A percentile compares a stretch with the other conserved stretches of the same genome.
These are phyloP conservation scores for Massarina eburnea DNA, from an alignment of 2,329 filamentous ascomycete genomes.

Conservation along the genomic window DNA sequence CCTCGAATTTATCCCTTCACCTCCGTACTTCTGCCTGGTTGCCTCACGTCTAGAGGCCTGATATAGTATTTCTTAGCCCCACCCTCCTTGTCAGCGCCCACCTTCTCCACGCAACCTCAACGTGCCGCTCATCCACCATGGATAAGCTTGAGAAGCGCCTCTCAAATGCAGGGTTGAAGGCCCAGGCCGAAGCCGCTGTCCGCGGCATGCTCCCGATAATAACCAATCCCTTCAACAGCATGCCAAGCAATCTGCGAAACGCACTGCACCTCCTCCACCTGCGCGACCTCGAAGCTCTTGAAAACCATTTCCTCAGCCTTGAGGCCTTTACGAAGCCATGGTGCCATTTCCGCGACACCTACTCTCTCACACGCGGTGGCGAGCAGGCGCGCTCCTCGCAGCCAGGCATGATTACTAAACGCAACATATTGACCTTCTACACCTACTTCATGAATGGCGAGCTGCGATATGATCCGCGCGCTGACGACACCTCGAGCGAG, in stretches of 20 bases:
- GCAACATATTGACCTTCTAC: constrained; percentile 35
- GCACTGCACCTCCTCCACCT: constrained; percentile 30
- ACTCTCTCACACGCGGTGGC: constrained; percentile 21
- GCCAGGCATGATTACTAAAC: constrained; percentile 16
- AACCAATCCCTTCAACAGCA: not conserved
- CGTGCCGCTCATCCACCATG: no score
- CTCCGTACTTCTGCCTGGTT: no score
- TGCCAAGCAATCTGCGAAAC: constrained; percentile 12
- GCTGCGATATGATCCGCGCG: constrained; percentile 28
- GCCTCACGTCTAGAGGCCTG: no score
- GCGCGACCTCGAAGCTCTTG: constrained; percentile 21
- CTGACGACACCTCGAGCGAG: constrained; percentile 12
- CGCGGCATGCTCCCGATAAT: not conserved
- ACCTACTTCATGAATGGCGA: constrained; percentile 32
- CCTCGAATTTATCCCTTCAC: no score
- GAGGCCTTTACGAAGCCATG: constrained; percentile 36
- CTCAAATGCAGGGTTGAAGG: no score
- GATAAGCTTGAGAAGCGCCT: no score
- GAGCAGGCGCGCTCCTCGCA: constrained; percentile 11
- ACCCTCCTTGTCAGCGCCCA: no score
- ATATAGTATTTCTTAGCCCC: no score
- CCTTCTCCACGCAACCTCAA: no score
- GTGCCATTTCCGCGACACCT: constrained; percentile 32
- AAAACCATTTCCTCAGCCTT: constrained; percentile 29
- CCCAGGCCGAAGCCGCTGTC: no score